A percentile compares a stretch with the other conserved stretches of the same genome.
Evolutionary conservation across 2,329 filamentous ascomycete genomes (phyloP).

Genomic region (Aureobasidium zeae): DNA sequence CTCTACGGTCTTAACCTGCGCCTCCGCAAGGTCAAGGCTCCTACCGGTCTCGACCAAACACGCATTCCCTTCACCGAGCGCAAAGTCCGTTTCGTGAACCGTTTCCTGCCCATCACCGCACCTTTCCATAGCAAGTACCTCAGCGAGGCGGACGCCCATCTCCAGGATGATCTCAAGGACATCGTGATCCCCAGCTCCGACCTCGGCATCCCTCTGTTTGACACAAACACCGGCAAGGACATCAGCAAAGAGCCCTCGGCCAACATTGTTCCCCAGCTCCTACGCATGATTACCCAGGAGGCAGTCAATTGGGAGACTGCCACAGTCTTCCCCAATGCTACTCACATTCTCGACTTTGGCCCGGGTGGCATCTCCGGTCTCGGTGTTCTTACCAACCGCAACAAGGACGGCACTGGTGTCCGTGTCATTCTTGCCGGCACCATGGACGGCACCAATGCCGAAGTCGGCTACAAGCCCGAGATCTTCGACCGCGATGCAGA

Average conservation of each 20-base stretch:
- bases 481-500: conserved; percentile 98
- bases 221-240: conserved; percentile 83
- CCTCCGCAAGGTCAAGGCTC: conserved; percentile 91
- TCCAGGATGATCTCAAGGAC: conserved; percentile 79
- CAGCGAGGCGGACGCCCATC: conserved; percentile 66
- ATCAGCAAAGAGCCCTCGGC: conserved; percentile 59
- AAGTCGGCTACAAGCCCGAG: conserved; percentile 96
- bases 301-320: conserved; percentile 94
- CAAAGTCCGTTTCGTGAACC: conserved; percentile 92
- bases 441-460: conserved; percentile 77
- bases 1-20: conserved; percentile 93
- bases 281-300: conserved; percentile 90
- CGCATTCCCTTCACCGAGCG: conserved; percentile 88
- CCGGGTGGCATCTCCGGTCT: conserved; percentile 94
- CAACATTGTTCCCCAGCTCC: conserved; percentile 74
- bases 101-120: conserved; percentile 92
- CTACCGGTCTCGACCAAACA: conserved; percentile 93
- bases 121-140: conserved; percentile 98
- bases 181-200: conserved; percentile 63
- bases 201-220: conserved; percentile 76
- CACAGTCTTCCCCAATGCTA: conserved; percentile 80
- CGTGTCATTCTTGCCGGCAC: conserved; percentile 89
- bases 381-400: conserved; percentile 90
- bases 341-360: conserved; percentile 92
- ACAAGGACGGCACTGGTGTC: conserved; percentile 97